Evolutionary conservation across 805 yeast genomes (phyloP).

Genomic region (Candida michaelii): DNA sequence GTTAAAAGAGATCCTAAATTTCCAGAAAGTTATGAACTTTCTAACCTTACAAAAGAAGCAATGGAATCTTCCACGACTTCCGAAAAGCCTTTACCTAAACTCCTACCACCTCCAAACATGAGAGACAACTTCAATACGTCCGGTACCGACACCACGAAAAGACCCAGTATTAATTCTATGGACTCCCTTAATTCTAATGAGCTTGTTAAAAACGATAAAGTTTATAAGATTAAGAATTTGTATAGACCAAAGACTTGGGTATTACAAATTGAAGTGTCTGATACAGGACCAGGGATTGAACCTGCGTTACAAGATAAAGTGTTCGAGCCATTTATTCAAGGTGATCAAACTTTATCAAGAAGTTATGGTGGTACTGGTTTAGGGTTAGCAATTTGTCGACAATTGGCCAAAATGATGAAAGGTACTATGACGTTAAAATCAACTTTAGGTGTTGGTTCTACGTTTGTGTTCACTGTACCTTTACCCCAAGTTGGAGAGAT

Average conservation of each 20-base stretch:
- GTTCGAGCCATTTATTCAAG: slow-evolving; percentile 96
- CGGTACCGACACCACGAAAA: slow-evolving; percentile 12
- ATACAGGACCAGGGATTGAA: slow-evolving; percentile 95
- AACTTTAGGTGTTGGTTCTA: slow-evolving; percentile 77
- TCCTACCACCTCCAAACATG: slow-evolving; percentile 17
- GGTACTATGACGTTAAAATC: slow-evolving; percentile 80
- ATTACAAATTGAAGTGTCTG: slow-evolving; percentile 71
- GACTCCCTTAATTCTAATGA: slow-evolving; percentile 23
- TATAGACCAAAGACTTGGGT: slow-evolving; percentile 52
- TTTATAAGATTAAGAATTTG: slow-evolving; percentile 32
- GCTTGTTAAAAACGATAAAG: slow-evolving; percentile 35
- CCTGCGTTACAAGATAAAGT: slow-evolving; percentile 77
- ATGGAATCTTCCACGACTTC: not conserved
- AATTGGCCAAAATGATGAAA: slow-evolving; percentile 86
- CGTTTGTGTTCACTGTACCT: slow-evolving; percentile 79
- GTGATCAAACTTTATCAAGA: slow-evolving; percentile 89
- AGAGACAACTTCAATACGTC: slow-evolving; percentile 4
- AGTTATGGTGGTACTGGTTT: slow-evolving; percentile 96
- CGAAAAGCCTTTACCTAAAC: slow-evolving; percentile 1
- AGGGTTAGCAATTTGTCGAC: slow-evolving; percentile 86
- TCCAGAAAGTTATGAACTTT: slow-evolving; percentile 2
- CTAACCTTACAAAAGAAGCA: not conserved
- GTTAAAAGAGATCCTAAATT: too few species aligned
- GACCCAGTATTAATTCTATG: slow-evolving; percentile 15
- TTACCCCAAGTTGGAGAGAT: slow-evolving; percentile 64